A percentile compares a stretch with the other conserved stretches of the same genome.
Conservation (phyloP, 2,329 filamentous ascomycete genomes). For the Aspergillus neotritici region DNA sequence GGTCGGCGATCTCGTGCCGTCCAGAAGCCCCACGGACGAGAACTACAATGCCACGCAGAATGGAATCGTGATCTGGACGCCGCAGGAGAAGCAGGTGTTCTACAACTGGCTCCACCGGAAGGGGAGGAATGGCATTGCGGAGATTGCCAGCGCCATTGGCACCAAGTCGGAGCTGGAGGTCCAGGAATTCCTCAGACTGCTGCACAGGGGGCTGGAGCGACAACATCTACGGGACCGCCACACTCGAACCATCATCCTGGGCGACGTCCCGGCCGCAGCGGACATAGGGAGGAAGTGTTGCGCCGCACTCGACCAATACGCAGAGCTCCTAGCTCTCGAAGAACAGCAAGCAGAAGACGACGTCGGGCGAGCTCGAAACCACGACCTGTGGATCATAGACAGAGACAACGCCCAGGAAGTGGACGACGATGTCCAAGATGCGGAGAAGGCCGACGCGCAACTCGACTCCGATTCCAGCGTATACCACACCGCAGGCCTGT, state of each 20-base stretch:
- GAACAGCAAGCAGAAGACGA: constrained; percentile 60
- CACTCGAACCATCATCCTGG: constrained; percentile 39
- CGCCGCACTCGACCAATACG: constrained; percentile 60
- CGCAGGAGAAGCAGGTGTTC: constrained; percentile 63
- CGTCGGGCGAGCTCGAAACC: constrained; percentile 57
- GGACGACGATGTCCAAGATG: constrained; percentile 18
- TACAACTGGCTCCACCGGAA: constrained; percentile 61
- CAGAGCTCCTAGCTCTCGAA: constrained; percentile 58
- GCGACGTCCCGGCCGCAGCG: constrained; percentile 63
- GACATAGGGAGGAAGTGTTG: constrained; percentile 66
- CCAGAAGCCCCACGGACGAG: constrained; percentile 8
- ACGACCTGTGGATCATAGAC: constrained; percentile 61
- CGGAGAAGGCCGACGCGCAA: constrained; percentile 14
- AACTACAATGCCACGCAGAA: constrained; percentile 51
- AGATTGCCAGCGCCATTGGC: constrained; percentile 58
- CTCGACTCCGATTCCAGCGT: constrained; percentile 17
- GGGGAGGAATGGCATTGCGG: constrained; percentile 57
- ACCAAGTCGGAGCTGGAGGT: constrained; percentile 74
- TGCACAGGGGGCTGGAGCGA: constrained; percentile 49
- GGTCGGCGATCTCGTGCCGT: constrained; percentile 39
- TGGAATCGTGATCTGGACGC: constrained; percentile 65
- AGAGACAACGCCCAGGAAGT: constrained; percentile 25
- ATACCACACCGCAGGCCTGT: constrained; percentile 51
- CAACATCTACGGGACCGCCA: constrained; percentile 33
- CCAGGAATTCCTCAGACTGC: constrained; percentile 59